A percentile compares a stretch with the other conserved stretches of the same genome.
phyloP scores from a whole-genome alignment of 192 early-diverging fungal species.

The Coemansia sp. region DNA sequence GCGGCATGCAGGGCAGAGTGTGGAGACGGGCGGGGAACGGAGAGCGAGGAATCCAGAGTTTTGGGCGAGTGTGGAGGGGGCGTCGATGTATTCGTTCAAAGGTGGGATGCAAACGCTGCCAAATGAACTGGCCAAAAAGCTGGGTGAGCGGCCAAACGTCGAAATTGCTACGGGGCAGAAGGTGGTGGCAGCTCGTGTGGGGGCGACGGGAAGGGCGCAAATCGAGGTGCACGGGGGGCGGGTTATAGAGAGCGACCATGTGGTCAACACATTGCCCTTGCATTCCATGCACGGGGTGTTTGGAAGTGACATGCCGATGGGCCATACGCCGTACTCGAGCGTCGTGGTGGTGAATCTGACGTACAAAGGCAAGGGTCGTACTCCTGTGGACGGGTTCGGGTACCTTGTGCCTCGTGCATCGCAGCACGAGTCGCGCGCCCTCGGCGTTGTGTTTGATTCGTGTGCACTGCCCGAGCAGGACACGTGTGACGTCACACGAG shows the following conservation, averaged over 20 bases:
- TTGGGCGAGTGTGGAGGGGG: conserved; percentile 59
- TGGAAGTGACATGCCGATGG: conserved; percentile 51
- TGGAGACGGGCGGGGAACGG: conserved; percentile 27
- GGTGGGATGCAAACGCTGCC: conserved; percentile 74
- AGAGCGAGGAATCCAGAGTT: conserved; percentile 55
- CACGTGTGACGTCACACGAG: conserved; percentile 31
- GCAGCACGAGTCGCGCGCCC: conserved; percentile 44
- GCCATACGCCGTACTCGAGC: conserved; percentile 65
- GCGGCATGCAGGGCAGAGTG: conserved; percentile 17
- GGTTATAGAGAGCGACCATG: conserved; percentile 54
- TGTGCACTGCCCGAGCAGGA: conserved; percentile 21
- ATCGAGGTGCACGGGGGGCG: conserved; percentile 29
- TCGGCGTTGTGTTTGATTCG: conserved; percentile 90
- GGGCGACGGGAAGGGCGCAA: conserved; percentile 27
- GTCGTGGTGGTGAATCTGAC: conserved; percentile 87
- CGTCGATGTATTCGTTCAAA: conserved; percentile 81
- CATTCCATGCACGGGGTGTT: conserved; percentile 54
- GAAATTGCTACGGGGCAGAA: conserved; percentile 52
- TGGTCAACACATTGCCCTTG: conserved; percentile 72
- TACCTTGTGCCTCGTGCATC: conserved; percentile 78
- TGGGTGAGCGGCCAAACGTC: conserved; percentile 60
- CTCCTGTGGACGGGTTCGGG: conserved; percentile 83
- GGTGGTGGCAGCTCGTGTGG: conserved; percentile 48
- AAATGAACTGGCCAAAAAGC: conserved; percentile 55
- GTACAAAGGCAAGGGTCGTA: conserved; percentile 53